A percentile compares a stretch with the other conserved stretches of the same genome.
Evolutionary conservation across 495 filamentous ascomycete genomes (phyloP).

Genomic region (Chaetomium cochliodes): DNA sequence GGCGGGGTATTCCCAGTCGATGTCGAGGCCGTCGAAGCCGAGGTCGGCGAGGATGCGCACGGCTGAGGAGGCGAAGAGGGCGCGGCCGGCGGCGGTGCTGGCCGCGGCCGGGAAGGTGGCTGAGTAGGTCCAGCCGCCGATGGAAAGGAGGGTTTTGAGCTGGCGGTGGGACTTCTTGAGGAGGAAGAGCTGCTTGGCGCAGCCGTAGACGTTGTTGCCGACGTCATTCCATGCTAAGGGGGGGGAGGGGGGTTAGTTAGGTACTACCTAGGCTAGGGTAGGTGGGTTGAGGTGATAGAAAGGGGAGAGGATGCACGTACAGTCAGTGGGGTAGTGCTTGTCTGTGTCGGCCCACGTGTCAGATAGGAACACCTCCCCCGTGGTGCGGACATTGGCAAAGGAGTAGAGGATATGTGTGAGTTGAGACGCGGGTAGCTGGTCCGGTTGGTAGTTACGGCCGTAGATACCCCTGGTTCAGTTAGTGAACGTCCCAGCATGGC

Average conservation of each 20-base stretch:
- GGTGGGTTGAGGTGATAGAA: neutral
- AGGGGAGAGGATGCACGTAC: conserved; percentile 30
- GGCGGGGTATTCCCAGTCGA: conserved; percentile 58
- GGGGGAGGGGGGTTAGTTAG: neutral
- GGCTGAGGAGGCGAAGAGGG: conserved; percentile 64
- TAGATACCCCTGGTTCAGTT: conserved; percentile 68
- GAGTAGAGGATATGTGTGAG: conserved; percentile 87
- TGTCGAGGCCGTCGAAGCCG: conserved; percentile 50
- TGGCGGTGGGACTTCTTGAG: conserved; percentile 81
- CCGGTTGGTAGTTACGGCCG: conserved; percentile 73
- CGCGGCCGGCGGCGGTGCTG: conserved; percentile 52
- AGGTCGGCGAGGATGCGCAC: conserved; percentile 64
- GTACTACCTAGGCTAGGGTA: neutral
- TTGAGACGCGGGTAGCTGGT: conserved; percentile 74
- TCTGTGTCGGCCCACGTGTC: conserved; percentile 64
- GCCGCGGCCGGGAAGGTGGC: conserved; percentile 70
- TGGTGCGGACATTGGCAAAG: conserved; percentile 79
- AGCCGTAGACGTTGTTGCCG: conserved; percentile 73
- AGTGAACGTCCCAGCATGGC: neutral
- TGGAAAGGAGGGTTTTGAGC: conserved; percentile 81
- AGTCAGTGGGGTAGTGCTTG: conserved; percentile 65
- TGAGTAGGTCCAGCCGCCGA: conserved; percentile 90
- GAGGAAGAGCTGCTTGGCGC: conserved; percentile 80
- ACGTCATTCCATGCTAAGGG: conserved; percentile 44
- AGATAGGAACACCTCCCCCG: conserved; percentile 72